Conservation (phyloP, 768 basidiomycete genomes). For the Auricularia cornea region DNA sequence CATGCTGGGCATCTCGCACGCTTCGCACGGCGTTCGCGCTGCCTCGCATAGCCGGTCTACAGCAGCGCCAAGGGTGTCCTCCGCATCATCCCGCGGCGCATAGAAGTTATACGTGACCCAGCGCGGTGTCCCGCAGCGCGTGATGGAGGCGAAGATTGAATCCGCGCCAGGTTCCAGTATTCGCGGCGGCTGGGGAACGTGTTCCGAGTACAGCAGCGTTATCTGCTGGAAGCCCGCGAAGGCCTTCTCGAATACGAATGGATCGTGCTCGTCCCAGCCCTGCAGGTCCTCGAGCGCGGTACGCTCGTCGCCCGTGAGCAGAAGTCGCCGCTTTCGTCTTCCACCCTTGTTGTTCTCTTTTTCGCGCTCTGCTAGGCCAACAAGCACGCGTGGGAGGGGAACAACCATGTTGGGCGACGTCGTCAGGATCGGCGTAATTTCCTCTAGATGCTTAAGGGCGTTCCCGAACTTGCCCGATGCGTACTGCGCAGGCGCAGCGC, state of each 20-base stretch:
- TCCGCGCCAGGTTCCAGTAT: slow-evolving; percentile 10
- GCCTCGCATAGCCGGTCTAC: slow-evolving; percentile 5
- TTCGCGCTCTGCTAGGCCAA: slow-evolving; percentile 45
- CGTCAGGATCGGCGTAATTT: not conserved
- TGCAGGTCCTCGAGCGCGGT: slow-evolving; percentile 43
- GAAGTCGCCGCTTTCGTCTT: slow-evolving; percentile 24
- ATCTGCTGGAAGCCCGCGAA: slow-evolving; percentile 52
- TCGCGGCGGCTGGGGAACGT: slow-evolving; percentile 16
- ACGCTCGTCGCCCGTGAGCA: slow-evolving; percentile 50
- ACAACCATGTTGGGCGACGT: not conserved
- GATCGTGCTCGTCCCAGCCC: slow-evolving; percentile 49
- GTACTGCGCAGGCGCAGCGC: not conserved
- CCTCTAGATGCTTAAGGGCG: not conserved
- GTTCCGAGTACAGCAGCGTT: slow-evolving; percentile 40
- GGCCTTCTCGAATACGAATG: slow-evolving; percentile 28
- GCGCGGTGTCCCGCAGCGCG: slow-evolving; percentile 37
- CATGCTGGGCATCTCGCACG: slow-evolving; percentile 22
- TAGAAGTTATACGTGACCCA: slow-evolving; percentile 49
- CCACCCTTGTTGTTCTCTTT: slow-evolving; percentile 3
- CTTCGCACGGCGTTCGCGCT: slow-evolving; percentile 13
- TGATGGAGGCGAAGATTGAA: slow-evolving; percentile 11
- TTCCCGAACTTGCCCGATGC: not conserved
- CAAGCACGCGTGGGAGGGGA: slow-evolving; percentile 26
- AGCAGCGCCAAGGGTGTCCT: slow-evolving; percentile 6
- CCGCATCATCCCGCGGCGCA: slow-evolving; percentile 24